A percentile compares a stretch with the other conserved stretches of the same genome.
Evolutionary conservation across 208 protist species (phyloP).

Genomic region (Leishmania tarentolae): DNA sequence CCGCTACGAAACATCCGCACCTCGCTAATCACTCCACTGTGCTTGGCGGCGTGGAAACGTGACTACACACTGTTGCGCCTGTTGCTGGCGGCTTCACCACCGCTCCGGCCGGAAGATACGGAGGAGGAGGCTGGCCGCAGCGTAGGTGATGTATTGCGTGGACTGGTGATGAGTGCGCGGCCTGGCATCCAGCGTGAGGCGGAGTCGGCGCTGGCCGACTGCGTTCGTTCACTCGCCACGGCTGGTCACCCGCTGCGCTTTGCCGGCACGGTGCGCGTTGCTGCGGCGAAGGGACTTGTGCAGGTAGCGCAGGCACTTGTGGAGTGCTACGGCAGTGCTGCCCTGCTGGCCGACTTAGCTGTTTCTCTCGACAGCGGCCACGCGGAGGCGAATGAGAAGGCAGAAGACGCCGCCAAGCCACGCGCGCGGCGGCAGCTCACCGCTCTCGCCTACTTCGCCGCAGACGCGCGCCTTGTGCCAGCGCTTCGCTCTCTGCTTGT

Average conservation of each 20-base stretch:
- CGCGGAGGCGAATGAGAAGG: neutral
- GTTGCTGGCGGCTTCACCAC: slow-evolving; percentile 44
- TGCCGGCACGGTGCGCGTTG: slow-evolving; percentile 44
- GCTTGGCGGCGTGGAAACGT: slow-evolving; percentile 58
- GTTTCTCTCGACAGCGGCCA: slow-evolving; percentile 4
- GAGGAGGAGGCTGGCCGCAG: slow-evolving; percentile 25
- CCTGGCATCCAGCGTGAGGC: slow-evolving; percentile 19
- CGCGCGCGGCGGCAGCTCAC: slow-evolving; percentile 33
- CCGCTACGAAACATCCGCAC: slow-evolving; percentile 32
- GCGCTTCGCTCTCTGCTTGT: slow-evolving; percentile 61
- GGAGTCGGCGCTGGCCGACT: slow-evolving; percentile 39
- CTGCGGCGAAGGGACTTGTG: slow-evolving; percentile 43
- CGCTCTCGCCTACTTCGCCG: slow-evolving; percentile 59
- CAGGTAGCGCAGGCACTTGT: slow-evolving; percentile 45
- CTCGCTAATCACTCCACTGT: slow-evolving; percentile 51
- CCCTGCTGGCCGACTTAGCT: slow-evolving; percentile 52
- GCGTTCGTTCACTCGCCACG: slow-evolving; percentile 46
- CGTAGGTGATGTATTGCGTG: slow-evolving; percentile 54
- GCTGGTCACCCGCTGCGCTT: slow-evolving; percentile 63
- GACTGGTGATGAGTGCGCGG: slow-evolving; percentile 39
- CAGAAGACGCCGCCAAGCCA: slow-evolving; percentile 2
- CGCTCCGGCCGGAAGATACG: slow-evolving; percentile 25
- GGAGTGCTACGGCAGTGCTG: slow-evolving; percentile 60
- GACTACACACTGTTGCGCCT: slow-evolving; percentile 44
- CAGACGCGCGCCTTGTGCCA: slow-evolving; percentile 27